A percentile compares a stretch with the other conserved stretches of the same genome.
These are phyloP conservation scores for Phialophora expanda DNA, from an alignment of 2,329 filamentous ascomycete species.

Conservation along the genomic window DNA sequence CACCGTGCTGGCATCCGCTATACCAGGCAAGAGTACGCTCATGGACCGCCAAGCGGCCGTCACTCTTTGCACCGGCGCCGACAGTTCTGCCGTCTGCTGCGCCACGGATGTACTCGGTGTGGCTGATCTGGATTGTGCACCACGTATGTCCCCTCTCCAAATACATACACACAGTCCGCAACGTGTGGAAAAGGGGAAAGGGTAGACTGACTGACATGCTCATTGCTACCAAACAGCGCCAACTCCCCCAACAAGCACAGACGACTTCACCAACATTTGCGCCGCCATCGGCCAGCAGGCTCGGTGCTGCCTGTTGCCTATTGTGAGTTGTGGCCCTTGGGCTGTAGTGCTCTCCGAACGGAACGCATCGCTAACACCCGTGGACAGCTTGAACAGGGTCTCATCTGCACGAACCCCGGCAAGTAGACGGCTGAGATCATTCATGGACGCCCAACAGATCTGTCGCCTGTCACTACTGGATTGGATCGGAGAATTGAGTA, in stretches of 20 bases:
- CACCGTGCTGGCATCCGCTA: conserved; percentile 32
- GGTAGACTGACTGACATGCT: conserved; percentile 1
- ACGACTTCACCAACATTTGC: conserved; percentile 56
- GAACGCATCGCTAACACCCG: neutral
- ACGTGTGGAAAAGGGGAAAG: neutral
- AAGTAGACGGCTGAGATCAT: conserved; percentile 28
- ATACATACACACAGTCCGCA: neutral
- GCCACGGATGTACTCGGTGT: conserved; percentile 65
- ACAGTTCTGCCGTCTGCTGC: conserved; percentile 60
- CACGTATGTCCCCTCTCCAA: conserved; percentile 51
- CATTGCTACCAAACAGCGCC: conserved; percentile 21
- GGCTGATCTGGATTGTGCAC: conserved; percentile 62
- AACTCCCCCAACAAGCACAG: conserved; percentile 46
- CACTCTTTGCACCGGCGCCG: conserved; percentile 32
- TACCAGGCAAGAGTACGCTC: conserved; percentile 35
- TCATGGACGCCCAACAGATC: neutral
- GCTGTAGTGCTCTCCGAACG: neutral
- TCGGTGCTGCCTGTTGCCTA: conserved; percentile 63
- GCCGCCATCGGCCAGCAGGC: conserved; percentile 59
- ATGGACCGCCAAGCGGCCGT: conserved; percentile 25
- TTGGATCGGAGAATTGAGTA: neutral
- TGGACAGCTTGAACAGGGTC: conserved; percentile 31
- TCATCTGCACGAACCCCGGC: conserved; percentile 36
- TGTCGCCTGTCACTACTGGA: neutral
- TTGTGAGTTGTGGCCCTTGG: conserved; percentile 41